Base-by-base conservation (phyloP, 306 rosid species). In the Purshia tridentata region DNA sequence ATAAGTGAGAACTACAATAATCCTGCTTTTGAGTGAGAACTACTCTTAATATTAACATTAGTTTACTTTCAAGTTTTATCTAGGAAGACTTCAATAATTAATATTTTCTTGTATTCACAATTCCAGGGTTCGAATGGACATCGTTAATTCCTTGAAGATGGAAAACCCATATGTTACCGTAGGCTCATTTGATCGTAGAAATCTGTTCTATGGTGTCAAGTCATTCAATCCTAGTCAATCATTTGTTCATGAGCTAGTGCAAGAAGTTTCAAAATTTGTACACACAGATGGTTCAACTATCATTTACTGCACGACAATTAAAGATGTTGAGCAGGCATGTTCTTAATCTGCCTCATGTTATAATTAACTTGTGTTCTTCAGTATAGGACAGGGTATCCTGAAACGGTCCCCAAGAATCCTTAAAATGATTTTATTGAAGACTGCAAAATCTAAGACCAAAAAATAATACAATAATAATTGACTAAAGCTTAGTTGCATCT, bases 151-250 rank as follows among this genome's bases (percentile, higher is more conserved):
- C 80, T 79, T 92, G 80, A 86, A 87, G 89, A 72, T 92, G 91
- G 68, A 78, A 52, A 81, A 85, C 77, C 98, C 96, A 65, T 85
- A 73, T 64, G 74, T 90, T 72, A 55, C 79, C 8, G 70, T 92
- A 78, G 98, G 97, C 70, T 92, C 98, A 62, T 88, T 92, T 85
- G 98, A 92, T 81, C 90, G 91, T 22, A 12, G 82, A 67, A 92
- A 92, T 87, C 91, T 90, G 74, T 92, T 90, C 81, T 92, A 92
- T 59, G 97, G 90, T 72, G 97, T 87, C 77, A 90, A 92, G 87
- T 76, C 72, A 63, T 84, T 87, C 69, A 92, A 77, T 79, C 89
- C 82, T 3, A 85, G 95, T 55, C 84, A 74, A 77, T 72, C 75
- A 79, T 88, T 85, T 82, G 58, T 92, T 67, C 77, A 85, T 37